phyloP scores from a whole-genome alignment of 768 basidiomycete genomes.

The Mycena chlorophos region DNA sequence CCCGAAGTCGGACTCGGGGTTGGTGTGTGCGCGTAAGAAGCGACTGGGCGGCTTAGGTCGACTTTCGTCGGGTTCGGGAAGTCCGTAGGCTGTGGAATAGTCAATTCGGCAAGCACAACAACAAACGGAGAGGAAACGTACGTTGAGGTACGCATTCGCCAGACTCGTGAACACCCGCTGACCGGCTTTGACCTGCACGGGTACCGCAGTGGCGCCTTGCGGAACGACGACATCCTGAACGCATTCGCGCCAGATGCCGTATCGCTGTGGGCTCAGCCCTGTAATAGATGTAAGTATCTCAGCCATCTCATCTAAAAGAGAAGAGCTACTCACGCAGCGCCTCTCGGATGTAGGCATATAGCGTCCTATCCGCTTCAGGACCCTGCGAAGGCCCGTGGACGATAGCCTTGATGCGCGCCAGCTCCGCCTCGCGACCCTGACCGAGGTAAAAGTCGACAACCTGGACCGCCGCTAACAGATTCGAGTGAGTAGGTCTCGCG shows the following conservation, averaged over 20 bases:
- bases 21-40: constrained; percentile 23
- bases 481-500: background rate
- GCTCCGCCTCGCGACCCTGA: constrained; percentile 38
- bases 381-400: constrained; percentile 34
- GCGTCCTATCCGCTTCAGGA: constrained; percentile 32
- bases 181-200: constrained; percentile 32
- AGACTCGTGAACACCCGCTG: constrained; percentile 36
- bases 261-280: constrained; percentile 43
- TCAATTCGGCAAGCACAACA: constrained; percentile 1
- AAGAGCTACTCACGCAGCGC: constrained; percentile 49
- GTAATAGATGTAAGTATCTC: background rate
- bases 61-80: constrained; percentile 17
- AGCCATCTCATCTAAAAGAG: no score
- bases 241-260: constrained; percentile 41
- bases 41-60: constrained; percentile 12
- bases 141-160: constrained; percentile 37
- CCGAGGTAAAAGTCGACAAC: constrained; percentile 57
- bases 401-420: constrained; percentile 39
- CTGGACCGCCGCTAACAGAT: background rate
- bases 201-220: constrained; percentile 26
- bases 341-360: constrained; percentile 54
- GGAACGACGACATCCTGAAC: constrained; percentile 27
- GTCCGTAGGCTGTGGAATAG: constrained; percentile 20
- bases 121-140: background rate
- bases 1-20: no score